These are phyloP conservation scores for Teunomyces panamensis DNA, from an alignment of 805 yeast species.

Conservation along the genomic window DNA sequence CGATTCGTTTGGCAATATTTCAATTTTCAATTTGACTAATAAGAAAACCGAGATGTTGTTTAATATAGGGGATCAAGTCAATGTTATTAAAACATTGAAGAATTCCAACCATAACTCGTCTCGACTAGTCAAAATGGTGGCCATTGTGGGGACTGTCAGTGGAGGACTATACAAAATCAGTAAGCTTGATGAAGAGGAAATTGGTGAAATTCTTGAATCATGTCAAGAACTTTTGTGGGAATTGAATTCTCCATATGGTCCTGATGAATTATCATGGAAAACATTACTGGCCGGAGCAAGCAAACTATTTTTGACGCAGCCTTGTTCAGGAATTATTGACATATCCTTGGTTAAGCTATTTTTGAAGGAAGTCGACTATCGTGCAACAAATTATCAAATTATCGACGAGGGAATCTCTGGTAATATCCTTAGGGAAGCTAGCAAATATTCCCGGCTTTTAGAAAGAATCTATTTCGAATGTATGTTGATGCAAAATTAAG, in stretches of 20 bases:
- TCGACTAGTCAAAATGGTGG: conserved; percentile 3
- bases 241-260: background rate
- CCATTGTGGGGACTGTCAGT: conserved; percentile 25
- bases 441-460: background rate
- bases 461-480: background rate
- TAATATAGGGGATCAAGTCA: conserved; percentile 30
- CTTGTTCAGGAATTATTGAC: background rate
- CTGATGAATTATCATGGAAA: background rate
- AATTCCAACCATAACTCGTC: background rate
- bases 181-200: background rate
- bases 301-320: background rate
- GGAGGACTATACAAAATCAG: conserved; percentile 23
- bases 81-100: conserved; percentile 13
- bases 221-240: background rate
- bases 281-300: background rate
- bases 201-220: background rate
- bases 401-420: background rate
- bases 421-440: background rate
- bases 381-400: background rate
- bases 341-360: background rate
- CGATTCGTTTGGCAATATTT: conserved; percentile 31
- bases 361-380: background rate
- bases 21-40: conserved; percentile 6
- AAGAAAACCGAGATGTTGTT: conserved; percentile 12
- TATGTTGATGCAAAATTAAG: background rate